Evolutionary conservation across 208 protist genomes (phyloP).

Genomic region (Plasmodiophora brassicae): DNA sequence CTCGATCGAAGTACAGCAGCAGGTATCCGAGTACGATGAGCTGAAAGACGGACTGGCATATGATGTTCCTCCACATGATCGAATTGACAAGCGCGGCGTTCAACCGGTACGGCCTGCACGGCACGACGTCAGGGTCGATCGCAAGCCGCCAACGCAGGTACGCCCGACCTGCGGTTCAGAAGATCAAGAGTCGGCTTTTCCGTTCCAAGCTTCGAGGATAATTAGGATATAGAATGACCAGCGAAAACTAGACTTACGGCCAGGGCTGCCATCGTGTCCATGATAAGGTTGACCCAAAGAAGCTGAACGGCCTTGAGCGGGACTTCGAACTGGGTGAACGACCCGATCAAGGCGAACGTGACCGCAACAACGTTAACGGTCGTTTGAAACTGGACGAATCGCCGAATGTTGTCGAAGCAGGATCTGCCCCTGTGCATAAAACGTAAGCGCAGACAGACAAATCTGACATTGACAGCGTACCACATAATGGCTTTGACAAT

Average conservation of each 20-base stretch:
- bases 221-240: too few relatives aligned
- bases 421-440: too few relatives aligned
- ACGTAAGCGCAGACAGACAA: too few relatives aligned
- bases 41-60: constrained; percentile 13
- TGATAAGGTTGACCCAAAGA: constrained; percentile 43
- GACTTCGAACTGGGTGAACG: constrained; percentile 3
- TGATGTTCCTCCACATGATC: too few relatives aligned
- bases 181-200: background rate
- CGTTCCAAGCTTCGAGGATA: background rate
- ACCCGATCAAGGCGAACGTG: constrained; percentile 41
- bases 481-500: constrained; percentile 55
- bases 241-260: too few relatives aligned
- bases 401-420: constrained; percentile 54
- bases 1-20: too few relatives aligned
- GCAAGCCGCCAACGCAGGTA: too few relatives aligned
- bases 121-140: too few relatives aligned
- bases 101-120: too few relatives aligned
- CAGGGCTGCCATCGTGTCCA: constrained; percentile 26
- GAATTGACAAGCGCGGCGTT: too few relatives aligned
- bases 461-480: too few relatives aligned
- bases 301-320: constrained; percentile 45
- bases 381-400: constrained; percentile 57
- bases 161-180: constrained; percentile 2
- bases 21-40: background rate
- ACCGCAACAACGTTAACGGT: constrained; percentile 49